Conservation (phyloP, 1,139 yeast genomes). For the Blastobotrys aristatus region DNA sequence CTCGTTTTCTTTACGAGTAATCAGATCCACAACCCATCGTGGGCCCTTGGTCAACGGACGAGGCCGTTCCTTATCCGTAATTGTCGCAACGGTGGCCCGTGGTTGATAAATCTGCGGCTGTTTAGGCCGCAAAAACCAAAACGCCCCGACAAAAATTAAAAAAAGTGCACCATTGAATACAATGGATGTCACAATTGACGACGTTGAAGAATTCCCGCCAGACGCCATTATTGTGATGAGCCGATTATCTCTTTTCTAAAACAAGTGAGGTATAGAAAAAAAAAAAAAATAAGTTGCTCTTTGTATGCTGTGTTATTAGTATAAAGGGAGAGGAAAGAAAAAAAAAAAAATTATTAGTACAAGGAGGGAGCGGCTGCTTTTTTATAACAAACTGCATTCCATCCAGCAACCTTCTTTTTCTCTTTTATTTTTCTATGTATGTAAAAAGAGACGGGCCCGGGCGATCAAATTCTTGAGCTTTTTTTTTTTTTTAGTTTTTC, state of each 20-base stretch:
- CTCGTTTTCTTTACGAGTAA: conserved; percentile 55
- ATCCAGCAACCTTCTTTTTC: not conserved
- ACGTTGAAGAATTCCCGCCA: not conserved
- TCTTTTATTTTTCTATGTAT: no score
- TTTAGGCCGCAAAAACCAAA: conserved; percentile 60
- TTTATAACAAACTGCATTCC: no score
- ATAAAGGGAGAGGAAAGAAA: no score
- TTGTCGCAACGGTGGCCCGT: conserved; percentile 51
- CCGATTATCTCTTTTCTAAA: no score
- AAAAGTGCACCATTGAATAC: conserved; percentile 55
- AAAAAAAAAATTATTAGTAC: not conserved
- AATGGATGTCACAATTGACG: conserved; percentile 46
- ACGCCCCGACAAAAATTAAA: conserved; percentile 49
- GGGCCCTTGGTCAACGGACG: conserved; percentile 33
- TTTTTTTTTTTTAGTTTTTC: not conserved
- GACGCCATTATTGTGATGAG: not conserved
- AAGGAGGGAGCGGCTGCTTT: not conserved
- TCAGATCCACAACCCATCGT: conserved; percentile 35
- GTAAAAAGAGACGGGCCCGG: no score
- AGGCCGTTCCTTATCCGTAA: conserved; percentile 39
- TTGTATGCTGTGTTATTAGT: no score
- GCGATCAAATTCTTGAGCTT: not conserved
- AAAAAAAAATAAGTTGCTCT: no score
- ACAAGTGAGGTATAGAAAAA: no score
- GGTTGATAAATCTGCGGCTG: conserved; percentile 79